A percentile compares a stretch with the other conserved stretches of the same genome.
Evolutionary conservation across 1,284 basidiomycete genomes (phyloP).

Genomic region (Athelia sp.): DNA sequence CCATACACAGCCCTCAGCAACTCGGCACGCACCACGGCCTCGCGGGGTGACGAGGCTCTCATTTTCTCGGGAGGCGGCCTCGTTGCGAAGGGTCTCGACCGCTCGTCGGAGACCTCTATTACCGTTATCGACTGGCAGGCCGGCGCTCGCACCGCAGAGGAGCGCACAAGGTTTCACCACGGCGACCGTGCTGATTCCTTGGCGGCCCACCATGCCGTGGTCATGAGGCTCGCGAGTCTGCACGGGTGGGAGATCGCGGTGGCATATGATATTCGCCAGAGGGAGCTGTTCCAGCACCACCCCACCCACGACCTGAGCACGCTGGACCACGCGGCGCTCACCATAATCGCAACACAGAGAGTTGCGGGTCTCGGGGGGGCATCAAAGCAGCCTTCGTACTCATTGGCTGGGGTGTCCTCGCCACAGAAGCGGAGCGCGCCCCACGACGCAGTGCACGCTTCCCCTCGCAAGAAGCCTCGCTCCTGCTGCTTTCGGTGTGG

Average conservation of each 20-base stretch:
- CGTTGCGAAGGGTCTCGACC: constrained; percentile 3
- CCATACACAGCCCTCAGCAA: constrained; percentile 14
- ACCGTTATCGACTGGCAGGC: constrained; percentile 8
- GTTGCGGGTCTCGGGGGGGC: neutral
- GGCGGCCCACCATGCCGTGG: constrained; percentile 10
- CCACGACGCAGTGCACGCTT: neutral
- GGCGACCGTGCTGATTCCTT: neutral
- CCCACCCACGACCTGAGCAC: constrained; percentile 15
- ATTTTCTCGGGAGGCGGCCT: constrained; percentile 7
- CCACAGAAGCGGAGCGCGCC: neutral
- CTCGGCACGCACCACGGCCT: constrained; percentile 9
- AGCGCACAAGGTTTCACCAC: neutral
- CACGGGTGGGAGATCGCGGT: constrained; percentile 17
- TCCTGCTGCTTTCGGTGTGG: constrained; percentile 26
- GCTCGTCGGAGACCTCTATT: constrained; percentile 10
- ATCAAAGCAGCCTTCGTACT: constrained; percentile 1
- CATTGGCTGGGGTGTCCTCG: too few relatives aligned
- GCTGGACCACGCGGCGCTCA: constrained; percentile 8
- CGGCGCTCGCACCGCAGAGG: neutral
- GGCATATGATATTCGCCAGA: constrained; percentile 25
- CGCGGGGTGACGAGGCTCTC: constrained; percentile 10
- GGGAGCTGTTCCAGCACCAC: constrained; percentile 13
- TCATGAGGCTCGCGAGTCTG: constrained; percentile 5
- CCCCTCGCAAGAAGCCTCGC: neutral
- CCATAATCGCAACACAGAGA: neutral